Conservation (phyloP, 2,329 filamentous ascomycete species). For the Colletotrichum filicis region DNA sequence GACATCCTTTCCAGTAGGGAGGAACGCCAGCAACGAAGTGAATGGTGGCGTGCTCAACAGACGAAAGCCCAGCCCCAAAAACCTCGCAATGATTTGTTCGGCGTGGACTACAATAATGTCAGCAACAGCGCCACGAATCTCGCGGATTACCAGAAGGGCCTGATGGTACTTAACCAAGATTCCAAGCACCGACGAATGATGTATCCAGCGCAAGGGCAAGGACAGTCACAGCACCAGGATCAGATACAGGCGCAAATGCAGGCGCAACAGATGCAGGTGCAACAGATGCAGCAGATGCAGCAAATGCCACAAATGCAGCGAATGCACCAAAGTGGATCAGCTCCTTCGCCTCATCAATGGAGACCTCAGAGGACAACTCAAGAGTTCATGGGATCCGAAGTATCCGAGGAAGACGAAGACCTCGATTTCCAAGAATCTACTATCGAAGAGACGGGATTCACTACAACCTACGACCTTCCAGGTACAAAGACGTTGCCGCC, state of each 20-base stretch:
- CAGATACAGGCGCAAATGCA: too few relatives aligned
- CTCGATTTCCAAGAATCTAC: slow-evolving; percentile 62
- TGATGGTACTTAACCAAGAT: slow-evolving; percentile 9
- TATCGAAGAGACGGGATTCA: slow-evolving; percentile 69
- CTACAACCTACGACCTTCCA: slow-evolving; percentile 70
- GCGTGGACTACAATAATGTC: not conserved
- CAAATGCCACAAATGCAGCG: not conserved
- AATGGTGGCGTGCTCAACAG: slow-evolving; percentile 45
- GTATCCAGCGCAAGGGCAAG: not conserved
- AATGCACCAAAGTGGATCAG: not conserved
- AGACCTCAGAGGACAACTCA: not conserved
- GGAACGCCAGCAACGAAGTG: slow-evolving; percentile 47
- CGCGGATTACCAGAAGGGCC: not conserved
- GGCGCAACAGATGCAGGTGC: not conserved
- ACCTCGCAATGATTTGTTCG: slow-evolving; percentile 36
- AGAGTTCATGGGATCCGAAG: not conserved
- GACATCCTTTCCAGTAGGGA: slow-evolving; percentile 52
- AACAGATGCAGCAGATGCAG: not conserved
- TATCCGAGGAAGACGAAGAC: slow-evolving; percentile 36
- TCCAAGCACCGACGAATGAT: not conserved
- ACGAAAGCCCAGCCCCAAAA: slow-evolving; percentile 38
- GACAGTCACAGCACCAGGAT: not conserved
- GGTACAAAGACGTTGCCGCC: slow-evolving; percentile 66
- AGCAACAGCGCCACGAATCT: not conserved
- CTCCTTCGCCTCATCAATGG: too few relatives aligned